A percentile compares a stretch with the other conserved stretches of the same genome.
Evolutionary conservation across 805 yeast genomes (phyloP).

Genomic region (Starmerella asiatica): DNA sequence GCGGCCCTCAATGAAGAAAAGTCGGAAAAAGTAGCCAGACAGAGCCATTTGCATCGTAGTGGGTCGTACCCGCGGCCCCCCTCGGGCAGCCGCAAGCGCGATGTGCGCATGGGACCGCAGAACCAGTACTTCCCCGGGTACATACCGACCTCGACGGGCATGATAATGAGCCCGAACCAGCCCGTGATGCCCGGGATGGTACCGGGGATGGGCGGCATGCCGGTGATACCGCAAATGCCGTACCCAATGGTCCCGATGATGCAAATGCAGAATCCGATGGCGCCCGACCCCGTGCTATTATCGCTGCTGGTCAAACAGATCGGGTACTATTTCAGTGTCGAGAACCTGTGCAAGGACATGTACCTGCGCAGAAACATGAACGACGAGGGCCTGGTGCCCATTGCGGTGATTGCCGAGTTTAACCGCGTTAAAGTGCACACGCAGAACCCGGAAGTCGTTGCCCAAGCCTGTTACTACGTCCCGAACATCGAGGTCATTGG

Average conservation of each 20-base stretch:
- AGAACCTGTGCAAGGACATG: constrained; percentile 74
- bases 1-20: not conserved
- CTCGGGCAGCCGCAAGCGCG: not conserved
- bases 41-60: not conserved
- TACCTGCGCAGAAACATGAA: constrained; percentile 74
- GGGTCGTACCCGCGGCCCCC: not conserved
- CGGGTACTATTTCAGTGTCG: constrained; percentile 81
- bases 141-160: not conserved
- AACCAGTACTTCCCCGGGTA: constrained; percentile 4
- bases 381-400: constrained; percentile 55
- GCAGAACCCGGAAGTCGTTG: constrained; percentile 40
- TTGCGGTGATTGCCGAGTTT: constrained; percentile 51
- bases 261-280: constrained; percentile 2
- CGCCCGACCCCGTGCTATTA: constrained; percentile 13
- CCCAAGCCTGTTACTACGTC: constrained; percentile 42
- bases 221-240: constrained; percentile 10
- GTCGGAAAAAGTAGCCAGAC: not conserved
- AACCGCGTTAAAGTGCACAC: constrained; percentile 60
- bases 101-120: not conserved
- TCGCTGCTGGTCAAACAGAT: constrained; percentile 43
- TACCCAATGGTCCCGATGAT: constrained; percentile 1
- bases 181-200: constrained; percentile 5
- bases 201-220: constrained; percentile 7
- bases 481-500: constrained; percentile 41
- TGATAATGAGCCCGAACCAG: constrained; percentile 6